These are phyloP conservation scores for Quercus bicolor DNA, from an alignment of 306 rosid genomes.

Conservation along the genomic window DNA sequence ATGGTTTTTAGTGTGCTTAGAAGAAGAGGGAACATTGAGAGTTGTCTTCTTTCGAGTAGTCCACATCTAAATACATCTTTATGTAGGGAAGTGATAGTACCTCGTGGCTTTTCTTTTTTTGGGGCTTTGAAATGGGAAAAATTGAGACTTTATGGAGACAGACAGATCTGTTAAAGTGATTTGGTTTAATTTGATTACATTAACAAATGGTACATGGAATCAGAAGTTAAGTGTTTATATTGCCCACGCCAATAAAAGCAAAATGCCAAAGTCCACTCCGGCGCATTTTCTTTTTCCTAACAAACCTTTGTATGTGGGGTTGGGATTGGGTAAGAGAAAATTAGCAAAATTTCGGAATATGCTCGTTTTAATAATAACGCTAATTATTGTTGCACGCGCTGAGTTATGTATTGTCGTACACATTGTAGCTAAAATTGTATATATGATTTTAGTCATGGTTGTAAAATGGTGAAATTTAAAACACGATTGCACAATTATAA, in stretches of 20 bases:
- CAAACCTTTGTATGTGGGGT: conserved; percentile 40
- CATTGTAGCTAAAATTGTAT: too few species aligned
- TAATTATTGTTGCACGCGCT: too few species aligned
- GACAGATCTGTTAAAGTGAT: conserved; percentile 74
- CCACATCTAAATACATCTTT: conserved; percentile 1
- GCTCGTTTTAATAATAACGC: conserved; percentile 18
- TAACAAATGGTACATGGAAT: conserved; percentile 27
- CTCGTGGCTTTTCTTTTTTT: conserved; percentile 24
- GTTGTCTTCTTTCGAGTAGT: neutral
- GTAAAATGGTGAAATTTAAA: too few species aligned
- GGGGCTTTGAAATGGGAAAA: conserved; percentile 27
- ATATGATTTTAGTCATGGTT: too few species aligned
- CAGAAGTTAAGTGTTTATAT: conserved; percentile 35
- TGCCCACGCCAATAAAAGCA: conserved; percentile 36
- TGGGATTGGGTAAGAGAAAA: conserved; percentile 34
- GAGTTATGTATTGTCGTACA: too few species aligned
- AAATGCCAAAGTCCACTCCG: conserved; percentile 50
- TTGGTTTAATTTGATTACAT: conserved; percentile 48
- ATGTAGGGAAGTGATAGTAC: conserved; percentile 18
- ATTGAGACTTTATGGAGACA: conserved; percentile 35
- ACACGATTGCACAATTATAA: too few species aligned
- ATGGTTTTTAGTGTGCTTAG: neutral
- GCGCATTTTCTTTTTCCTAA: neutral
- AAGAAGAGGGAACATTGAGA: neutral
- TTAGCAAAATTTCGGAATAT: conserved; percentile 31